Percentiles rank a stretch among this genome's conserved stretches.
Evolutionary conservation across 306 rosid species (phyloP).

Genomic region (Sphenostylis stenocarpa): DNA sequence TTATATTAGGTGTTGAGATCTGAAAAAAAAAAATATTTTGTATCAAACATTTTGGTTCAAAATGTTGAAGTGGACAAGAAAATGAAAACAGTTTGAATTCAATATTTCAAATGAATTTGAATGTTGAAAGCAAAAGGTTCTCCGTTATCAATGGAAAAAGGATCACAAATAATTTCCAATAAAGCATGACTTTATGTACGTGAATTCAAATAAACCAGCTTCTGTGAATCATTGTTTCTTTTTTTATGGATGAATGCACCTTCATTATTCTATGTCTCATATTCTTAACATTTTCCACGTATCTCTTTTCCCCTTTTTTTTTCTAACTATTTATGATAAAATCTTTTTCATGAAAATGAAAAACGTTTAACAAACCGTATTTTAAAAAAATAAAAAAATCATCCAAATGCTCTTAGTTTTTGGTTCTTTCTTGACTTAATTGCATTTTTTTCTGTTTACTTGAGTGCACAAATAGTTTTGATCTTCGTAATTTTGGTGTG

Average conservation of each 20-base stretch:
- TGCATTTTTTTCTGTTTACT: too few relatives aligned
- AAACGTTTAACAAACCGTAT: not conserved
- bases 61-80: not conserved
- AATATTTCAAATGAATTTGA: slow-evolving; percentile 25
- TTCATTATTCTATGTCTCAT: not conserved
- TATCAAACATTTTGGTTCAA: too few relatives aligned
- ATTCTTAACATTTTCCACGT: not conserved
- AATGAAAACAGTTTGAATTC: not conserved
- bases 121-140: not conserved
- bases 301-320: not conserved
- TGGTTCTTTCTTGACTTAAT: too few relatives aligned
- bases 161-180: not conserved
- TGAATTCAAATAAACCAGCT: not conserved
- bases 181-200: not conserved
- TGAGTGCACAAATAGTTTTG: too few relatives aligned
- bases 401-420: not conserved
- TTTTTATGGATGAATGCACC: not conserved
- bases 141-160: not conserved
- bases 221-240: too few relatives aligned
- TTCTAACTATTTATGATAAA: not conserved
- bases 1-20: too few relatives aligned
- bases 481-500: too few relatives aligned
- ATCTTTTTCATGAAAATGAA: not conserved
- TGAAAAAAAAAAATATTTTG: too few relatives aligned
- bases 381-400: not conserved